Percentiles rank a stretch among this genome's conserved stretches.
phyloP scores from a whole-genome alignment of 345 rosid genomes.

The Eucalyptus victrix region DNA sequence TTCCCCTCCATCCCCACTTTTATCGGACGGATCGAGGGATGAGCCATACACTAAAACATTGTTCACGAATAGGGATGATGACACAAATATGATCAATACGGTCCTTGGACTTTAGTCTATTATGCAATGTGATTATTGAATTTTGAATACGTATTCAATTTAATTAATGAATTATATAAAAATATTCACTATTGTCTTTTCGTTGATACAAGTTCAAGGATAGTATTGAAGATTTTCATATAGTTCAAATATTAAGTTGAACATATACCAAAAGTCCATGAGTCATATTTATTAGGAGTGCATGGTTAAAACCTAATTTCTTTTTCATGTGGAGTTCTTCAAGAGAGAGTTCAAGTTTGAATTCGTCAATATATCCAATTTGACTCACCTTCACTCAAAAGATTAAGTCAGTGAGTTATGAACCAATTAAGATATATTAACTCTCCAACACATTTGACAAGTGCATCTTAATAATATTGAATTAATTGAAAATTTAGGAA shows the following conservation, averaged over 20 bases:
- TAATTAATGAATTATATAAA: rapidly evolving
- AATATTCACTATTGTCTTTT: rapidly evolving
- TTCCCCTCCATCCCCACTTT: neutral
- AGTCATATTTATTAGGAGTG: too few relatives aligned
- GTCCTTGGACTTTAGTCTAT: rapidly evolving
- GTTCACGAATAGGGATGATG: too few relatives aligned
- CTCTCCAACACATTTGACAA: too few relatives aligned
- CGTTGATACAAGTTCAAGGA: rapidly evolving
- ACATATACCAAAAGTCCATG: rapidly evolving
- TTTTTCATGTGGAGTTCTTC: too few relatives aligned
- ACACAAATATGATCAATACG: too few relatives aligned
- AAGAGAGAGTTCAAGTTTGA: too few relatives aligned
- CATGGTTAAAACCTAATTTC: too few relatives aligned
- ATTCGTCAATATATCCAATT: rapidly evolving
- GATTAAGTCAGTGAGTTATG: too few relatives aligned
- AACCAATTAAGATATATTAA: too few relatives aligned
- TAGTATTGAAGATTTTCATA: rapidly evolving
- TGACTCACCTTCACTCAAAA: rapidly evolving
- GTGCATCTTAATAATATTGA: too few relatives aligned
- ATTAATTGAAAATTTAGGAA: too few relatives aligned
- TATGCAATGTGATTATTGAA: rapidly evolving
- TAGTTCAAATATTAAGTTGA: rapidly evolving
- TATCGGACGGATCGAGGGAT: neutral
- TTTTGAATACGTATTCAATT: rapidly evolving
- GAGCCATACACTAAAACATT: too few relatives aligned